phyloP scores from a whole-genome alignment of 805 yeast genomes.

The Metschnikowia henanensis region DNA sequence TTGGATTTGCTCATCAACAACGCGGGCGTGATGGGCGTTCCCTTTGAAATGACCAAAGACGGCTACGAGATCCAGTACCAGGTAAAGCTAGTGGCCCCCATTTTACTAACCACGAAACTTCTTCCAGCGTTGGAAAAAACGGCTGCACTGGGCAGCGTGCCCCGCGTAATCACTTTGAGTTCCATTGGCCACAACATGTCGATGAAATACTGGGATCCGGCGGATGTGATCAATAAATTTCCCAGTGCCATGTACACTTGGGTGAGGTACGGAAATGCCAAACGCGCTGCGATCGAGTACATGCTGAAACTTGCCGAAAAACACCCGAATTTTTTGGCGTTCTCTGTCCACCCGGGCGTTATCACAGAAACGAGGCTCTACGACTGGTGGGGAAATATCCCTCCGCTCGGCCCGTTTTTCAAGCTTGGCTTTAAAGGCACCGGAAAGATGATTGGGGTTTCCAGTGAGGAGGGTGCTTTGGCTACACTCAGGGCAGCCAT shows the following conservation, averaged over 20 bases:
- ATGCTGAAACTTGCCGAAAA: slow-evolving; percentile 26
- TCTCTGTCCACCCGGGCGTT: slow-evolving; percentile 43
- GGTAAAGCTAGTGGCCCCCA: slow-evolving; percentile 36
- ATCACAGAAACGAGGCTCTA: slow-evolving; percentile 35
- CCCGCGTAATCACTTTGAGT: slow-evolving; percentile 33
- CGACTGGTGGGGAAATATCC: slow-evolving; percentile 27
- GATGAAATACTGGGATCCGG: slow-evolving; percentile 26
- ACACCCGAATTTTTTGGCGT: slow-evolving; percentile 31
- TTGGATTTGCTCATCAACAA: slow-evolving; percentile 38
- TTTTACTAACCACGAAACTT: slow-evolving; percentile 32
- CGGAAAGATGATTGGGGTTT: slow-evolving; percentile 26
- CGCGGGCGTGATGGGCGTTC: slow-evolving; percentile 45
- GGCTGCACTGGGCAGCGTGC: slow-evolving; percentile 16
- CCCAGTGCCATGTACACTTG: slow-evolving; percentile 30
- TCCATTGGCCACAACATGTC: slow-evolving; percentile 35
- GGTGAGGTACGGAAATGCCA: slow-evolving; percentile 38
- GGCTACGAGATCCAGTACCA: slow-evolving; percentile 42
- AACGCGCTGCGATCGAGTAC: slow-evolving; percentile 33
- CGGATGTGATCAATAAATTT: slow-evolving; percentile 20
- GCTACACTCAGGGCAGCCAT: slow-evolving; percentile 36
- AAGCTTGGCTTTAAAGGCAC: slow-evolving; percentile 16
- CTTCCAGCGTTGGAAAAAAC: slow-evolving; percentile 27
- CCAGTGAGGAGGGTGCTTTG: slow-evolving; percentile 34
- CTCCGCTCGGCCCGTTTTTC: slow-evolving; percentile 24
- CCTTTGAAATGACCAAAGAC: slow-evolving; percentile 35